Evolutionary conservation across 768 basidiomycete genomes (phyloP).

Genomic region (Paxillus ammoniavirescens): DNA sequence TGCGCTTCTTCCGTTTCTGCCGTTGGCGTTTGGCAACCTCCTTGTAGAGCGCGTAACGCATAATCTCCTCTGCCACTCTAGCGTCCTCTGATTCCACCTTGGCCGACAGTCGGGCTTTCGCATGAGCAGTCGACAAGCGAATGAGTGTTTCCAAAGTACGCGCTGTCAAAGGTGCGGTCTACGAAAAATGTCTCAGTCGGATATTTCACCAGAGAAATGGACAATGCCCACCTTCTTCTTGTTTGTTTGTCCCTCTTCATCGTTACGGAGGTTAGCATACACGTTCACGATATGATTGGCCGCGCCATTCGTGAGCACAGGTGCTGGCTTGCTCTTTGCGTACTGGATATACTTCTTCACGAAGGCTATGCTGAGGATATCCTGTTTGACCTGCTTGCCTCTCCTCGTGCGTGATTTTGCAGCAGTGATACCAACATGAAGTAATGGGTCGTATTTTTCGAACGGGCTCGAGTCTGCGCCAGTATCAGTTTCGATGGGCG

Average conservation of each 20-base stretch:
- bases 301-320: conserved; percentile 87
- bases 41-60: conserved; percentile 96
- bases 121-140: conserved; percentile 96
- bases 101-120: conserved; percentile 86
- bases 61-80: conserved; percentile 86
- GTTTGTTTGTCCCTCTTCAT: conserved; percentile 80
- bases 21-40: conserved; percentile 82
- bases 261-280: conserved; percentile 89
- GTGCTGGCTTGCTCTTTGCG: conserved; percentile 84
- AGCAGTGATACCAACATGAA: conserved; percentile 78
- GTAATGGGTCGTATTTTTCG: conserved; percentile 94
- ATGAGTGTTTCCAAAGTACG: conserved; percentile 98
- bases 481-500: conserved; percentile 37
- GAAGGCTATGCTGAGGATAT: conserved; percentile 90
- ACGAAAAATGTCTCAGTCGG: conserved; percentile 13
- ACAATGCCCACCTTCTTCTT: conserved; percentile 65
- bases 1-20: conserved; percentile 77
- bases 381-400: conserved; percentile 61
- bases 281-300: conserved; percentile 93
- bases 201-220: not conserved
- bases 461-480: conserved; percentile 63
- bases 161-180: conserved; percentile 97
- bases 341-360: conserved; percentile 99
- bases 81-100: conserved; percentile 88
- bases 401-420: conserved; percentile 51